Conservation (phyloP, 1,284 basidiomycete genomes). For the Puccinia brachypodii region DNA sequence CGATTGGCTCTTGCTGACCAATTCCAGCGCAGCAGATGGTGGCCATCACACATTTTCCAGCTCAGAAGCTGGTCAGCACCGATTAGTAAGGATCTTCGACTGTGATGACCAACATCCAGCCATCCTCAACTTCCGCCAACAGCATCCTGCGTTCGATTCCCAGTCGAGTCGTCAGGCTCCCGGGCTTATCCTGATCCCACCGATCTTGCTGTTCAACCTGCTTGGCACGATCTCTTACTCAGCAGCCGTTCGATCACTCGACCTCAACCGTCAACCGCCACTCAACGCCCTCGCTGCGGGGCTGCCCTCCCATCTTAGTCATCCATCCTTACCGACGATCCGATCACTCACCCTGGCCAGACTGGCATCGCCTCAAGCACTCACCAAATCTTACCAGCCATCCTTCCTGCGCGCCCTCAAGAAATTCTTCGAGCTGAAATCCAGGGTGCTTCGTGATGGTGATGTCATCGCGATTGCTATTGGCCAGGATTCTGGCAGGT, state of each 20-base stretch:
- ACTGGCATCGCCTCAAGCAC: constrained; percentile 76
- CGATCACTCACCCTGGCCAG: constrained; percentile 74
- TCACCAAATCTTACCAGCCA: constrained; percentile 71
- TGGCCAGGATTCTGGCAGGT: constrained; percentile 62
- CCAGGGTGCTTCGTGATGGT: constrained; percentile 71
- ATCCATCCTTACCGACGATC: constrained; percentile 70
- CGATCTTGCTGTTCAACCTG: constrained; percentile 66
- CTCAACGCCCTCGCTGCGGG: constrained; percentile 55
- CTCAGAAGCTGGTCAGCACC: constrained; percentile 50
- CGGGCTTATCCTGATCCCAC: constrained; percentile 52
- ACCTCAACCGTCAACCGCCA: constrained; percentile 28
- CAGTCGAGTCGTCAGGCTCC: constrained; percentile 20
- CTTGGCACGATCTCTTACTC: constrained; percentile 54
- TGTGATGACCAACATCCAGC: constrained; percentile 35
- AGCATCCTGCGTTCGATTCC: constrained; percentile 22
- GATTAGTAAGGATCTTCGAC: constrained; percentile 52
- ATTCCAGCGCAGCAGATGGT: constrained; percentile 47
- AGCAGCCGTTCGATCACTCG: constrained; percentile 53
- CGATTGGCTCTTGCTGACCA: constrained; percentile 72
- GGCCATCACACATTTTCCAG: constrained; percentile 49
- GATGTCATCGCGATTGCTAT: constrained; percentile 77
- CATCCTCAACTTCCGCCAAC: constrained; percentile 31
- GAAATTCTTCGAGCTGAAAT: constrained; percentile 65
- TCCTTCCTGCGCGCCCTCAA: constrained; percentile 71
- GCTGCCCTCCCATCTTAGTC: constrained; percentile 58